Conservation (phyloP, 2,329 filamentous ascomycete genomes). For the Westerdykella ornata region DNA sequence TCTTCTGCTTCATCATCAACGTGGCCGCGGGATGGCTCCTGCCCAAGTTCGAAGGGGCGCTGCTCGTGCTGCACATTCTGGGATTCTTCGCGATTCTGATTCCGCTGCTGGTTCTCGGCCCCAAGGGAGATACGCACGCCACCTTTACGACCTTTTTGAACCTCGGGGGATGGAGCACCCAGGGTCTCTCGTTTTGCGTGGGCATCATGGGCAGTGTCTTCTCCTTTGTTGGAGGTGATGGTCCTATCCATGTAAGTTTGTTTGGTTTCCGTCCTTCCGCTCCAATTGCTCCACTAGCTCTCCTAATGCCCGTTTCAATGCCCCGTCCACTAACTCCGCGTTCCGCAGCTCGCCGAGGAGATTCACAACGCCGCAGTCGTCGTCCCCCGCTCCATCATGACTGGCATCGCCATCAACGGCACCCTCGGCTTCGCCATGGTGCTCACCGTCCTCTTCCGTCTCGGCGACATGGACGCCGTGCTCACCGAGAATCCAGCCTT, state of each 20-base stretch:
- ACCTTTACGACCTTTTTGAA: slow-evolving; percentile 45
- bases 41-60: slow-evolving; percentile 43
- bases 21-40: slow-evolving; percentile 39
- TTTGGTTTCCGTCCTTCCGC: slow-evolving; percentile 5
- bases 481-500: slow-evolving; percentile 13
- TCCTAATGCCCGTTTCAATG: too few relatives aligned
- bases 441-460: slow-evolving; percentile 31
- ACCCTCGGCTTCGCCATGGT: slow-evolving; percentile 34
- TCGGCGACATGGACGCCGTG: slow-evolving; percentile 30
- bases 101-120: slow-evolving; percentile 40
- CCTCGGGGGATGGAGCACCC: slow-evolving; percentile 39
- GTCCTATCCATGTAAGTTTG: slow-evolving; percentile 31
- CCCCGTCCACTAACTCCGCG: neutral
- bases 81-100: slow-evolving; percentile 48
- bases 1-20: slow-evolving; percentile 40
- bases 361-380: slow-evolving; percentile 23
- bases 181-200: slow-evolving; percentile 40
- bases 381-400: slow-evolving; percentile 35
- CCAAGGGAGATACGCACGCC: slow-evolving; percentile 32
- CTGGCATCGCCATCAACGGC: slow-evolving; percentile 35
- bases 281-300: slow-evolving; percentile 4
- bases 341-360: slow-evolving; percentile 27
- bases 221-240: slow-evolving; percentile 29
- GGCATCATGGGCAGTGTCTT: slow-evolving; percentile 34
- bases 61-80: slow-evolving; percentile 44